Conservation (phyloP, 139 green algal genomes). For the Chlamydomonas urium region DNA sequence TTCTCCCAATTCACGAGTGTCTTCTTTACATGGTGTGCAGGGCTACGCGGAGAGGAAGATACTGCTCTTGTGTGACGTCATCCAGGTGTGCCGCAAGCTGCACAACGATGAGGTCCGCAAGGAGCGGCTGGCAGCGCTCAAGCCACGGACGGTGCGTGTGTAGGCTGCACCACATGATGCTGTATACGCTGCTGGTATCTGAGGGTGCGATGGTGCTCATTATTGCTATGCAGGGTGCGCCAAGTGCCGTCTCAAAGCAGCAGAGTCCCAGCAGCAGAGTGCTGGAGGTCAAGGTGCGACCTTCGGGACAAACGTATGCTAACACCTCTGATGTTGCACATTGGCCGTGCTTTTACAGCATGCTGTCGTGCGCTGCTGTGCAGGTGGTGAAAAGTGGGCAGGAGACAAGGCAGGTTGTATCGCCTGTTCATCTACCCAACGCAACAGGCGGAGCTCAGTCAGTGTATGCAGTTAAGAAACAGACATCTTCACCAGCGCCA, state of each 20-base stretch:
- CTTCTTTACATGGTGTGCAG: too few species aligned
- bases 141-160: conserved; percentile 13
- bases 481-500: background rate
- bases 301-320: background rate
- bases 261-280: background rate
- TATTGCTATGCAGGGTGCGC: background rate
- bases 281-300: background rate
- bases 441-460: conserved; percentile 33
- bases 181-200: background rate
- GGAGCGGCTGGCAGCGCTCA: conserved; percentile 45
- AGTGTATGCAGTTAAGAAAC: conserved; percentile 21
- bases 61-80: conserved; percentile 55
- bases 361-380: background rate
- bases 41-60: conserved; percentile 79
- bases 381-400: conserved; percentile 22
- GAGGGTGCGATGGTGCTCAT: background rate
- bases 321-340: background rate
- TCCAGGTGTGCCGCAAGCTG: conserved; percentile 43
- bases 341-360: background rate
- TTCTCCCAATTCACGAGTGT: too few species aligned
- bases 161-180: background rate
- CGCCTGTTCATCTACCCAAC: conserved; percentile 20
- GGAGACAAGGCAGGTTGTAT: conserved; percentile 28
- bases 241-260: background rate
- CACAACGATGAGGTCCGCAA: conserved; percentile 58